A percentile compares a stretch with the other conserved stretches of the same genome.
Evolutionary conservation across 129 eudicot species (phyloP).

Genomic region (Ambrosia trifida): DNA sequence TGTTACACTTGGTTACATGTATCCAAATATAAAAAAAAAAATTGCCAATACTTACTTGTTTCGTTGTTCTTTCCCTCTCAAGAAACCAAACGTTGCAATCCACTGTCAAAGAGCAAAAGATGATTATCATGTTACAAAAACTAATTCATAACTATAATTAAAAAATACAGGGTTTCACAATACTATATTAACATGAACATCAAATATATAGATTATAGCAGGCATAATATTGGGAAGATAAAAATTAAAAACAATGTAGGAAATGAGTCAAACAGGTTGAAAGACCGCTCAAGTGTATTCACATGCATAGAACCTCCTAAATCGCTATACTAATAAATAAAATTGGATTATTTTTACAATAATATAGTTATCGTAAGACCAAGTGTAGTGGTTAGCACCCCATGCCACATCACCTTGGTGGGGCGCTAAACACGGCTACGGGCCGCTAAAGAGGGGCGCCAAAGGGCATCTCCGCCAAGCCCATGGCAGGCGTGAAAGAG

Average conservation of each 20-base stretch:
- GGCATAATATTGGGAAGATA: constrained; percentile 6
- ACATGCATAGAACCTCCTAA: background rate
- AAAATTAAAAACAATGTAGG: background rate
- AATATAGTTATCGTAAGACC: background rate
- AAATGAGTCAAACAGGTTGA: background rate
- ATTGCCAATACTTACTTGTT: constrained; percentile 52
- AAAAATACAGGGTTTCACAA: background rate
- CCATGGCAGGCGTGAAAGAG: too few species aligned
- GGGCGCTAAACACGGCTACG: too few species aligned
- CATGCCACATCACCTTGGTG: too few species aligned
- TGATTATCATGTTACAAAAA: constrained; percentile 10
- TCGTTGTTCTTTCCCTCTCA: constrained; percentile 61
- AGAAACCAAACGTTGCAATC: constrained; percentile 60
- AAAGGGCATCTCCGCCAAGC: too few species aligned
- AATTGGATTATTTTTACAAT: background rate
- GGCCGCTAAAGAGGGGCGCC: too few species aligned
- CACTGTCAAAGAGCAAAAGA: constrained; percentile 49
- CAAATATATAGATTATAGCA: background rate
- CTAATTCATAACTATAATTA: background rate
- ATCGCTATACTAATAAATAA: background rate
- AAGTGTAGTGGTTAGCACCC: too few species aligned
- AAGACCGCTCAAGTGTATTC: background rate
- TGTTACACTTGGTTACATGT: too few species aligned
- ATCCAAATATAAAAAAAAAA: background rate
- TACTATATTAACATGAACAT: background rate